phyloP scores from a whole-genome alignment of 139 green algal species.

The Chlamydomonas sphaeroides region DNA sequence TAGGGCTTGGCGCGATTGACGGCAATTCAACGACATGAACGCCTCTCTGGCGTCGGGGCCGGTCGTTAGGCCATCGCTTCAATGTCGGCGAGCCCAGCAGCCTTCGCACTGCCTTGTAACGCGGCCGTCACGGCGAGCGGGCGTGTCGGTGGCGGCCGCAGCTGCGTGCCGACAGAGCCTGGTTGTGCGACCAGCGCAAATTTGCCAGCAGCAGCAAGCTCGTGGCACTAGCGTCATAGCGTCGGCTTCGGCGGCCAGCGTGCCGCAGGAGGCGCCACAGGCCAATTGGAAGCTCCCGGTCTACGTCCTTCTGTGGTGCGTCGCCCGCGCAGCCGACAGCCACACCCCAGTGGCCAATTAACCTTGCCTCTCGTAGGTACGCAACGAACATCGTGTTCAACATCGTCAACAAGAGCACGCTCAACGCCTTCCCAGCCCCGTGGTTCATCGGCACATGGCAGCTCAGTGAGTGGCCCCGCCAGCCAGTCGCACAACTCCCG shows the following conservation, averaged over 20 bases:
- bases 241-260: conserved; percentile 6
- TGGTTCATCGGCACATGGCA: conserved; percentile 90
- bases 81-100: too few relatives aligned
- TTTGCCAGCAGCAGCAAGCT: background rate
- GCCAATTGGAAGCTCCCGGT: conserved; percentile 52
- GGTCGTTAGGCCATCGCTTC: too few relatives aligned
- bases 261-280: background rate
- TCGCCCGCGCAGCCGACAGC: background rate
- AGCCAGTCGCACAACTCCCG: background rate
- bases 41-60: too few relatives aligned
- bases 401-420: conserved; percentile 89
- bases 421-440: conserved; percentile 88
- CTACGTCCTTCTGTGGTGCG: conserved; percentile 67
- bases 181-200: background rate
- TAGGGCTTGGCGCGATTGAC: too few relatives aligned
- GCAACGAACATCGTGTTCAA: conserved; percentile 95
- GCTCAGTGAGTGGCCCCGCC: conserved; percentile 69
- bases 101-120: too few relatives aligned
- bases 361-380: conserved; percentile 66
- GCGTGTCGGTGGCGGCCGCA: conserved; percentile 3
- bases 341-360: background rate
- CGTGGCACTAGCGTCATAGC: background rate
- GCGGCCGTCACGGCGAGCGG: too few relatives aligned
- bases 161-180: conserved; percentile 11
- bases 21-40: too few relatives aligned